Evolutionary conservation across 2,329 filamentous ascomycete species (phyloP), one percentile per base, ranked within the genome.

Genomic region (Setomelanomma holmii): DNA sequence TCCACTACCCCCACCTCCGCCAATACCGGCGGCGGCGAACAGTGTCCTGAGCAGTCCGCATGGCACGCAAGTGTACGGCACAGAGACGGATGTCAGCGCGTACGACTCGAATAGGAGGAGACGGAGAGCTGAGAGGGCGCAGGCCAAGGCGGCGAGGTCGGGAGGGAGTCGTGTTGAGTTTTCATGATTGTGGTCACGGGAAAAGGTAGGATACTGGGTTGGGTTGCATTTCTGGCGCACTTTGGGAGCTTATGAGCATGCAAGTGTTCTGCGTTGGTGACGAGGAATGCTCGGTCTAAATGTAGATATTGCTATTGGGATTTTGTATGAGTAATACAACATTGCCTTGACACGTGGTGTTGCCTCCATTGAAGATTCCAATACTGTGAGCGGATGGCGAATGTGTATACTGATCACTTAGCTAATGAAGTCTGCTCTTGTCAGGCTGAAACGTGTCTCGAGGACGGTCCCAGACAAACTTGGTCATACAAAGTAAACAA

Each of bases 161-260:
- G 68, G 73, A 23, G 71, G 73, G n/a, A 74, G 69, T 45, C 67
- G 72, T 22, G 74, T 76, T 20, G 74, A 76, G 53, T 76, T 76
- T 48, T 73, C 70, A 54, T 76, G 60, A 72, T 46, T 49, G 50
- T 40, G 24, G 41, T 44, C 24, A 46, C 38, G 39, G 54, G 11
- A 40, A 38, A 45, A 40, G 14, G 17, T 36, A 33, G 14, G 8
- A 17, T 38, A 21, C 45, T 5, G 14, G 17, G 10, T n/a, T 17
- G 12, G 19, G 14, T 17, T 12, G 33, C 22, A 45, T 45, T 33
- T 30, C 40, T 43, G 30, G 34, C 35, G 33, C 16, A 45, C 2
- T 5, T 36, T n/a, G 34, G n/a, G n/a, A n/a, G n/a, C n/a, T n/a
- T n/a, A n/a, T n/a, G n/a, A n/a, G n/a, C n/a, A n/a, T n/a, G n/a